These are phyloP conservation scores for Xylaria intraflava DNA, from an alignment of 495 filamentous ascomycete genomes.

Conservation along the genomic window DNA sequence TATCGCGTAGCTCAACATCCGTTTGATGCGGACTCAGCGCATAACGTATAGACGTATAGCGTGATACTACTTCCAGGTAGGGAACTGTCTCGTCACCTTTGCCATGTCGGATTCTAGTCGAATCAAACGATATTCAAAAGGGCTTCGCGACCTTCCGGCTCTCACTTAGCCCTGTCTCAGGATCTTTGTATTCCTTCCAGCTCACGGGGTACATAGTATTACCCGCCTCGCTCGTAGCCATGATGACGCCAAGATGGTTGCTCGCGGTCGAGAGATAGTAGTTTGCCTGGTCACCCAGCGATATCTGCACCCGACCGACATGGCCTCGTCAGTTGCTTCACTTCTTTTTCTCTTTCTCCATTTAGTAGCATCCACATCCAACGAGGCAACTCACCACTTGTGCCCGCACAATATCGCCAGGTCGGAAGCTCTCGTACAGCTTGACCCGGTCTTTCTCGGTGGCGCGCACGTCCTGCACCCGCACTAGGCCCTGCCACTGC, in stretches of 20 bases:
- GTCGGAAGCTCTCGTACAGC: constrained; percentile 83
- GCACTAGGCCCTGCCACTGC: constrained; percentile 54
- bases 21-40: background rate
- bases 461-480: constrained; percentile 84
- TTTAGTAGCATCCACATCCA: background rate
- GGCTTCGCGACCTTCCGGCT: constrained; percentile 89
- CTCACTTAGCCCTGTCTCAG: constrained; percentile 70
- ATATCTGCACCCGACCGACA: constrained; percentile 49
- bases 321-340: background rate
- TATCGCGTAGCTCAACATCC: background rate
- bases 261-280: constrained; percentile 86
- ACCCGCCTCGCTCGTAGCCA: constrained; percentile 83
- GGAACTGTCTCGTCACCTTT: background rate
- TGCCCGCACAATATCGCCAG: constrained; percentile 87
- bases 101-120: background rate
- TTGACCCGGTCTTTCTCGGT: constrained; percentile 94
- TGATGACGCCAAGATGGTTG: constrained; percentile 89
- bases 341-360: background rate
- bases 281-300: constrained; percentile 83
- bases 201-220: constrained; percentile 86
- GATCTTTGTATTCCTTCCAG: constrained; percentile 90
- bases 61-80: background rate
- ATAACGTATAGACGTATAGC: background rate
- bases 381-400: constrained; percentile 58
- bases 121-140: constrained; percentile 48